Percentiles rank a stretch among this genome's conserved stretches.
Conservation (phyloP, 345 rosid genomes). For the Rubroshorea leprosula region DNA sequence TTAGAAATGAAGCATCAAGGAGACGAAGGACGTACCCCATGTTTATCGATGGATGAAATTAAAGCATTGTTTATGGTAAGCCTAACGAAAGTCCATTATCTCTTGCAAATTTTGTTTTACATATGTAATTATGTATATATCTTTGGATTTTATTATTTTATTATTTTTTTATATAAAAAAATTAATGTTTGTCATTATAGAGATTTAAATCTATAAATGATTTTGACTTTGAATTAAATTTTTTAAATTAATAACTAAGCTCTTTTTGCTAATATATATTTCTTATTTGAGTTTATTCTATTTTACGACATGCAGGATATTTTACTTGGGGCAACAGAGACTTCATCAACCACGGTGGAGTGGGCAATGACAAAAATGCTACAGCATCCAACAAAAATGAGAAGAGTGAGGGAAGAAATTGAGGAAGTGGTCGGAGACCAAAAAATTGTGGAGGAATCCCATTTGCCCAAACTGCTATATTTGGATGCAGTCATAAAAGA, state of each 20-base stretch:
- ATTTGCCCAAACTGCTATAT: constrained; percentile 4
- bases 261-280: constrained; percentile 7
- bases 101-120: not conserved
- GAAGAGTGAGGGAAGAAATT: not conserved
- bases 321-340: not conserved
- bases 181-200: too few species aligned
- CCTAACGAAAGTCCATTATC: too few species aligned
- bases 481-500: constrained; percentile 11
- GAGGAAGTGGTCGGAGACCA: constrained; percentile 11
- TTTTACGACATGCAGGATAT: not conserved
- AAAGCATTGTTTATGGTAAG: constrained; percentile 17
- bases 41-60: constrained; percentile 6
- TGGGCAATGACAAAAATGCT: constrained; percentile 4
- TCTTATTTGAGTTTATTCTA: constrained; percentile 12
- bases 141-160: too few species aligned
- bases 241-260: too few species aligned
- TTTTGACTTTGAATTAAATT: too few species aligned
- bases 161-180: too few species aligned
- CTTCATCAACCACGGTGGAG: not conserved
- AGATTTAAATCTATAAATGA: too few species aligned
- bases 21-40: constrained; percentile 2
- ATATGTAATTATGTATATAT: too few species aligned
- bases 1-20: constrained; percentile 18
- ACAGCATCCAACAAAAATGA: not conserved
- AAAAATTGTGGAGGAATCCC: constrained; percentile 18